Evolutionary conservation across 331 rosid species (phyloP).

Genomic region (Cydonia oblonga): DNA sequence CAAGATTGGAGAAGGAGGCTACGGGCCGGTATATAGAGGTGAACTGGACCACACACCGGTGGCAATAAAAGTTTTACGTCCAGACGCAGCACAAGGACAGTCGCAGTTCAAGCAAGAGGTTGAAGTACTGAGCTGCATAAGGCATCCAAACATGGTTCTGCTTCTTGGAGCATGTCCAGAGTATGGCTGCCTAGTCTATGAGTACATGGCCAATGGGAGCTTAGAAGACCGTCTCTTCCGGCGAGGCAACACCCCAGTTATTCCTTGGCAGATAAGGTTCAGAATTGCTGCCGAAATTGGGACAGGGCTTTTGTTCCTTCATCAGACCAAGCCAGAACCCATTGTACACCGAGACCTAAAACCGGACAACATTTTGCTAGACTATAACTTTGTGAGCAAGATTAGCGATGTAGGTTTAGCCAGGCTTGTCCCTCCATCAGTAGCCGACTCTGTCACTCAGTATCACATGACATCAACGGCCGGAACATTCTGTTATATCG

Average conservation of each 20-base stretch:
- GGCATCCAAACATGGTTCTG: conserved; percentile 82
- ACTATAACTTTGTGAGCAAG: conserved; percentile 60
- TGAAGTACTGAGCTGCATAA: conserved; percentile 46
- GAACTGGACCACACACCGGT: conserved; percentile 9
- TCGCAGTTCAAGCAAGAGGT: conserved; percentile 48
- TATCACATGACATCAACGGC: conserved; percentile 67
- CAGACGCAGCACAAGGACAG: not conserved
- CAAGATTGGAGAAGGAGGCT: conserved; percentile 45
- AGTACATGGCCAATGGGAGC: conserved; percentile 67
- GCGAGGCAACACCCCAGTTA: conserved; percentile 26
- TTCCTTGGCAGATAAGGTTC: conserved; percentile 68
- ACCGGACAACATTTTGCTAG: conserved; percentile 63
- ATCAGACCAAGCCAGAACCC: conserved; percentile 62
- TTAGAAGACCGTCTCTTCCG: conserved; percentile 60
- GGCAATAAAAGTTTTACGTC: conserved; percentile 37
- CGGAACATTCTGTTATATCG: conserved; percentile 73
- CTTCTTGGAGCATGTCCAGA: conserved; percentile 77
- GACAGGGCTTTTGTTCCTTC: conserved; percentile 60
- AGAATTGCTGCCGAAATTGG: conserved; percentile 66
- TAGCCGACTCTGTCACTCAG: conserved; percentile 52
- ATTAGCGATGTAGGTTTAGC: conserved; percentile 73
- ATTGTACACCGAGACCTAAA: conserved; percentile 72
- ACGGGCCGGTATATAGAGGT: conserved; percentile 16
- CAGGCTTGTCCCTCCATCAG: conserved; percentile 65
- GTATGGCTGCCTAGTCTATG: conserved; percentile 60